Evolutionary conservation across 257 asterid species (phyloP), one percentile per base, ranked within the genome.

Genomic region (Primulina eburnea): DNA sequence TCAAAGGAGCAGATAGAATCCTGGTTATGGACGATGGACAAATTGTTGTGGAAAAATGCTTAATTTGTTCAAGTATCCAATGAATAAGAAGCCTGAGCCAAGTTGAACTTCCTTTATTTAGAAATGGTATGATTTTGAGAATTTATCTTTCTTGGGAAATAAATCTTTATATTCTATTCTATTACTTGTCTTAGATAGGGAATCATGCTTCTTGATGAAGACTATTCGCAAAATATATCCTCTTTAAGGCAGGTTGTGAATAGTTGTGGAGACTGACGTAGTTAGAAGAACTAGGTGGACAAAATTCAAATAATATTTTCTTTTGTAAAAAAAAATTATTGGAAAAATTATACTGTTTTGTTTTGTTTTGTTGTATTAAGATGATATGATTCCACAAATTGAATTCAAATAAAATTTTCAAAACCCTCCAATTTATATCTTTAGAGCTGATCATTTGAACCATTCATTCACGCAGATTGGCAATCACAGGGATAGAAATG

Each of bases 1-100:
- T 84, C 66, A 75, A 59, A 77, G 76, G 69, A 20, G 89, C 86
- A 17, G 83, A 84, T 43, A 84, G 67, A 70, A 78, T 84, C 61
- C 65, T 84, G 68, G 87, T 82, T 47, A 81, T 84, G 79, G 64
- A 79, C 26, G 17, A 65, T 2, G 86, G 89, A 3, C 75, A 62
- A 72, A 70, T 81, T 67, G 85, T 77, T 20, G 86, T 81, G 84
- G 89, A 40, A 56, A 70, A 53, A 16, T 52, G 52, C 55, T 8
- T 14, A 56, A 37, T 18, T 8, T 28, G 6, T 28, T 35, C 24
- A 66, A 37, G 0, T 20, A 55, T 47, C 11, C 8, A 33, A 2
- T 52, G 30, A 71, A 29, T 30, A 38, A 28, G 33, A 24, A 67
- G 17, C 26, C 38, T 70, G 2, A 30, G 16, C 65, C 53, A 35